Evolutionary conservation across 805 yeast genomes (phyloP), one percentile per base, ranked within the genome.

Genomic region (Blastobotrys terrestris): DNA sequence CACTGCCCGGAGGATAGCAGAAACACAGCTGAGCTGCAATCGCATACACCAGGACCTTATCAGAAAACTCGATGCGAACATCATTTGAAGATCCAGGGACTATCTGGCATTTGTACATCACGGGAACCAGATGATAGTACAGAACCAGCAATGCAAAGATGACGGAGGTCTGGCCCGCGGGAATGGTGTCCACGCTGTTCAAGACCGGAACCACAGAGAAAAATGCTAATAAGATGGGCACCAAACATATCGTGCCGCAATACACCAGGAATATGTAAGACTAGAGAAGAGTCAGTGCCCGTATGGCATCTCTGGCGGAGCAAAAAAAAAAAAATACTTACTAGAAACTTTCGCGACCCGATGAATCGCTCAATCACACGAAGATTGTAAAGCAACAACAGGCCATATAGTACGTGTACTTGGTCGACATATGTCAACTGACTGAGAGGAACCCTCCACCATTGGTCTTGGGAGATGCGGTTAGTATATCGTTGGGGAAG

Each of bases 121-220:
- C 65, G 2, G 77, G 77, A n/a, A 73, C 67, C 52, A 66, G 58
- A 26, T 65, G 66, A 48, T 67, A 63, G 53, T 71, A 72, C 39
- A 68, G 66, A 8, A 66, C 72, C 39, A 72, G 53, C 11, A 72
- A 50, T 2, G 72, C 69, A 55, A 70, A 69, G 3, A 73, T 21
- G 1, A 71, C 48, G 2, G 65, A 61, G 1, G 67, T 64, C 7
- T 74, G 75, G 3, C 77, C 76, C 1, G 71, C 58, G 1, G 65
- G 58, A 7, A 67, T 54, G 53, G 44, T 43, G 7, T 52, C 52
- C 46, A 53, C 42, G 21, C 48, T 31, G 43, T 26, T 22, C 7
- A 59, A 53, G 0, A 53, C 48, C 14, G 60, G 60, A 11, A 63
- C 35, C 20, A 51, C 7, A 19, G 53, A 53, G 31, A 55, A 45